Conservation (phyloP, 2,329 filamentous ascomycete species). For the Atkinsonella hypoxylon region DNA sequence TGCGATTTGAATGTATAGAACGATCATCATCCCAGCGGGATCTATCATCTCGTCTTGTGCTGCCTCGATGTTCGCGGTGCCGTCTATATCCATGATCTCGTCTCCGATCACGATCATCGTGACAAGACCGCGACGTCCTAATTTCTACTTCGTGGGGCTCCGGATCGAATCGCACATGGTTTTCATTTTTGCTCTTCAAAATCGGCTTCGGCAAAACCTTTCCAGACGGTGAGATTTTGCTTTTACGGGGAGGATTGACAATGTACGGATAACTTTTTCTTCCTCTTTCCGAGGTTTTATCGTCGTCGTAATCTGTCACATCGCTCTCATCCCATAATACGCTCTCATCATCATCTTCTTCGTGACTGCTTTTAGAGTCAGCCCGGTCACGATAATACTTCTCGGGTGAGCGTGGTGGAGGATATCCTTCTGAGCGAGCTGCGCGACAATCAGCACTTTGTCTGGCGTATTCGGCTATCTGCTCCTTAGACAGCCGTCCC, state of each 20-base stretch:
- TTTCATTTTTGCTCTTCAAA: slow-evolving; percentile 48
- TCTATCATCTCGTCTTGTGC: slow-evolving; percentile 11
- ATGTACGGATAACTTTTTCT: slow-evolving; percentile 24
- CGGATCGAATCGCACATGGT: slow-evolving; percentile 42
- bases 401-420: slow-evolving; percentile 8
- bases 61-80: slow-evolving; percentile 16
- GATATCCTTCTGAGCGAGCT: slow-evolving; percentile 17
- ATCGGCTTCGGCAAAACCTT: slow-evolving; percentile 41
- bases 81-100: slow-evolving; percentile 11
- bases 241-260: slow-evolving; percentile 22
- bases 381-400: slow-evolving; percentile 11
- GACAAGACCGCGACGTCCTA: slow-evolving; percentile 16
- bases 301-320: slow-evolving; percentile 21
- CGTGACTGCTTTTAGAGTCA: slow-evolving; percentile 23
- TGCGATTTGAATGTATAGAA: slow-evolving; percentile 25
- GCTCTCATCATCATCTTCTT: slow-evolving; percentile 20
- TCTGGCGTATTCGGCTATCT: slow-evolving; percentile 40
- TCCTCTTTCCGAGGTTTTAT: slow-evolving; percentile 18
- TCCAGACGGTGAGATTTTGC: slow-evolving; percentile 22
- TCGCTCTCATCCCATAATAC: slow-evolving; percentile 20
- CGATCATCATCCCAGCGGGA: slow-evolving; percentile 14
- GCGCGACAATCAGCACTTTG: slow-evolving; percentile 35
- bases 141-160: slow-evolving; percentile 33
- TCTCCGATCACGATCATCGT: slow-evolving; percentile 20
- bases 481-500: slow-evolving; percentile 37